phyloP scores from a whole-genome alignment of 345 rosid genomes.

The Brassica nigra region DNA sequence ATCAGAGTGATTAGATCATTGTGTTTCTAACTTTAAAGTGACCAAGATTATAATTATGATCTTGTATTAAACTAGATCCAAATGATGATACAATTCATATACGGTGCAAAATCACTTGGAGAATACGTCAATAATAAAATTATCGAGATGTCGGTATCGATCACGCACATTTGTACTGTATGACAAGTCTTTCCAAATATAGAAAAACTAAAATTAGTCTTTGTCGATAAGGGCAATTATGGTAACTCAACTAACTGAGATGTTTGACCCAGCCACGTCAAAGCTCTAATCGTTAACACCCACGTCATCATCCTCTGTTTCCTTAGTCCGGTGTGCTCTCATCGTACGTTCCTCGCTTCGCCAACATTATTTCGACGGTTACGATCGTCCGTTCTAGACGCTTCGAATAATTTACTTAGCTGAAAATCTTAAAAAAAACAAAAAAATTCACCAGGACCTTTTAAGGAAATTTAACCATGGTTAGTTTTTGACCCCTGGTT shows the following conservation, averaged over 20 bases:
- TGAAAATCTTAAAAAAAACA: background rate
- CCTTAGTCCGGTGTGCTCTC: slow-evolving; percentile 8
- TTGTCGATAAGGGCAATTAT: slow-evolving; percentile 4
- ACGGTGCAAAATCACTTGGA: slow-evolving; percentile 22
- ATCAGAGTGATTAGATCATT: background rate
- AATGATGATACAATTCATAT: background rate
- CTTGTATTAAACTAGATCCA: background rate
- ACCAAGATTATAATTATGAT: slow-evolving; percentile 17
- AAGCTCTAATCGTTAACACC: slow-evolving; percentile 46
- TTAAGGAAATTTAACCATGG: slow-evolving; percentile 32
- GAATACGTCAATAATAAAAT: slow-evolving; percentile 16
- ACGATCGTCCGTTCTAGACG: slow-evolving; percentile 49
- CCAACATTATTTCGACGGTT: slow-evolving; percentile 47
- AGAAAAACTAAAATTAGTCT: slow-evolving; percentile 5
- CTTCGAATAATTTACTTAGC: slow-evolving; percentile 40
- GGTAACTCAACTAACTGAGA: slow-evolving; percentile 29
- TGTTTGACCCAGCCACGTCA: slow-evolving; percentile 54
- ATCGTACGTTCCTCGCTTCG: slow-evolving; percentile 42
- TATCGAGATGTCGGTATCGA: slow-evolving; percentile 15
- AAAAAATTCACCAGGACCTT: background rate
- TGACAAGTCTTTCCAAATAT: slow-evolving; percentile 18
- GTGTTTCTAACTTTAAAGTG: background rate
- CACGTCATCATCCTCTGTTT: slow-evolving; percentile 45
- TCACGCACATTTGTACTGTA: background rate
- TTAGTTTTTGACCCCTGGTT: slow-evolving; percentile 36